Evolutionary conservation across 352 stramenopile species (phyloP).

Genomic region (Globisporangium canariense): DNA sequence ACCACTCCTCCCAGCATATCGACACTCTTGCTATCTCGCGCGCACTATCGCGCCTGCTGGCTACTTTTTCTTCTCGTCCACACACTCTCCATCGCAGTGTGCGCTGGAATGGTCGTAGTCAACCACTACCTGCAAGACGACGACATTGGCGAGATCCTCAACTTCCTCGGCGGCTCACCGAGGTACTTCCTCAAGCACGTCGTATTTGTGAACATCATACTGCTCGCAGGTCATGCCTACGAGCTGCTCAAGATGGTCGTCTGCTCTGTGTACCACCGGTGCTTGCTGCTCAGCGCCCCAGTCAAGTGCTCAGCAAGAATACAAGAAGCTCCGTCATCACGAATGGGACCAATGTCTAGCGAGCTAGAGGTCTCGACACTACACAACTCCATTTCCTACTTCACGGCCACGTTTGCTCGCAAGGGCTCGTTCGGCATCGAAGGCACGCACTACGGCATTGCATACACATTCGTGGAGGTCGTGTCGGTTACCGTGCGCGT

Average conservation of each 20-base stretch:
- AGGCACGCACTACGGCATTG: not conserved
- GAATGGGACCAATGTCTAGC: not conserved
- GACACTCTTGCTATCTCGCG: not conserved
- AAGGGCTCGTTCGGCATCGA: constrained; percentile 5
- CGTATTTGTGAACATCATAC: not conserved
- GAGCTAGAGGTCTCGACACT: too few species aligned
- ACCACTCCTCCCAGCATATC: not conserved
- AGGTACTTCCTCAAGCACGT: not conserved
- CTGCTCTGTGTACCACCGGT: not conserved
- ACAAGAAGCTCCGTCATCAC: not conserved
- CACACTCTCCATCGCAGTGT: not conserved
- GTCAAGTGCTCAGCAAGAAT: not conserved
- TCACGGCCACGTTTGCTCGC: not conserved
- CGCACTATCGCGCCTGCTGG: not conserved
- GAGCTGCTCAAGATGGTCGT: constrained; percentile 1
- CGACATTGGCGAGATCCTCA: not conserved
- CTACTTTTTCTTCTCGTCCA: not conserved
- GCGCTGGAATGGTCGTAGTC: not conserved
- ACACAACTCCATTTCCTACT: not conserved
- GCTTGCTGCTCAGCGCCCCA: not conserved
- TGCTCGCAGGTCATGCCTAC: not conserved
- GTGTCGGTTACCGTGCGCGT: not conserved
- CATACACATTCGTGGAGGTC: not conserved
- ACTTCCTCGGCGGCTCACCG: constrained; percentile 1
- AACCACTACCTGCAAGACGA: not conserved